Base-by-base conservation (phyloP, 2,329 filamentous ascomycete species). In the Ophiocordyceps robertsii region DNA sequence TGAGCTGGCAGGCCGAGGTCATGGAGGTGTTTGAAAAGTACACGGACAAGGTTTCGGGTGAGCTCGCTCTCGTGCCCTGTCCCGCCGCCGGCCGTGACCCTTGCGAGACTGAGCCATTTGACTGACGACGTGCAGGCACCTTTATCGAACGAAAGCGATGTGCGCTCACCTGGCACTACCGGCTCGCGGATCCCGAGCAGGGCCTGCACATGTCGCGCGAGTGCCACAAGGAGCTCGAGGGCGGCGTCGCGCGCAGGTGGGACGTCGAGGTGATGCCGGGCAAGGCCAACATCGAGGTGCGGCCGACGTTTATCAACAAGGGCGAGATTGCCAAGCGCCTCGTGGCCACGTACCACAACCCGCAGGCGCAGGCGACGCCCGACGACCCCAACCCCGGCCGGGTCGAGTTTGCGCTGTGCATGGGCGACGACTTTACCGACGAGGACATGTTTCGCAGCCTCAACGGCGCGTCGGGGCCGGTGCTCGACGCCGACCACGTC, bases 271-370 rank as follows among this genome's bases (percentile, higher is more conserved):
- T 98, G 46, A 96, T 96, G 88, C 77, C 80, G 0, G 92, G 92
- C 53, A 98, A 96, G 67, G 90, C 90, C 47, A 96, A 96, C 58
- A 72, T 98, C 24, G 92, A 98, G 63, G 90, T 96, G 29, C 82
- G 92, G n/a, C 90, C 90, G 27, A 89, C 82, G 1, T 95, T 94
- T 56, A 88, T 98, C 66, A 96, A 96, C 72, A 98, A 98, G 69
- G 92, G 92, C 29, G 88, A 93, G 63, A 96, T 96, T 49, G 85
- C 82, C 14, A 89, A 87, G 65, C 79, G 82, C 6, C 72, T 98
- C 16, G 80, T 96, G 32, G 67, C 76, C 19, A 79, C 80, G 39
- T 93, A 93, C 61, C 79, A 71, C 52, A 64, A 63, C 44, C 66
- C 56, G 4, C 64, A 68, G 7, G 66, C 63, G 2, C 60, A 62